These are phyloP conservation scores for Colletotrichum acutatum DNA, from an alignment of 2,329 filamentous ascomycete genomes.

Conservation along the genomic window DNA sequence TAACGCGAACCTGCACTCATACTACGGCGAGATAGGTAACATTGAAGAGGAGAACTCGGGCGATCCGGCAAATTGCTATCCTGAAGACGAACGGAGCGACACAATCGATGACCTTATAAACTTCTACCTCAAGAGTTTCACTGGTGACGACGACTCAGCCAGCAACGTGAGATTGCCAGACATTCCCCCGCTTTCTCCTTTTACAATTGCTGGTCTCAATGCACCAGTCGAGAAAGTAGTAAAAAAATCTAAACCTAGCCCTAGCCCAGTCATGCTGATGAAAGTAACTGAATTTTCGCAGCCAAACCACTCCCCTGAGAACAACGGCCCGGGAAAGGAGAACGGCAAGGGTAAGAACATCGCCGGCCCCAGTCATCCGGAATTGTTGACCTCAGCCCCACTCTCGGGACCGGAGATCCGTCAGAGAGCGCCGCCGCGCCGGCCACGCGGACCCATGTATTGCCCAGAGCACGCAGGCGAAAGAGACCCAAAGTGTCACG, in stretches of 20 bases:
- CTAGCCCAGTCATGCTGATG: not conserved
- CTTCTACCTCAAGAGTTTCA: not conserved
- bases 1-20: not conserved
- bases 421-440: not conserved
- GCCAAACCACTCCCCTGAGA: not conserved
- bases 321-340: not conserved
- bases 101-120: not conserved
- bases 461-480: not conserved
- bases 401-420: not conserved
- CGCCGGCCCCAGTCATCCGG: not conserved
- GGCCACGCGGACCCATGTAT: not conserved
- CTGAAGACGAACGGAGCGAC: not conserved
- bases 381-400: not conserved
- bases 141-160: not conserved
- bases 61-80: not conserved
- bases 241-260: not conserved
- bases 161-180: not conserved
- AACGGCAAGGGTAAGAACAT: not conserved
- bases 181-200: not conserved
- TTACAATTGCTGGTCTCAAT: not conserved
- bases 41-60: not conserved
- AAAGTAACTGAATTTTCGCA: not conserved
- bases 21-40: not conserved
- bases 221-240: not conserved
- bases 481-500: not conserved